A percentile compares a stretch with the other conserved stretches of the same genome.
Evolutionary conservation across 371 early-diverging fungal genomes (phyloP).

Genomic region (Furculomyces boomerangus): DNA sequence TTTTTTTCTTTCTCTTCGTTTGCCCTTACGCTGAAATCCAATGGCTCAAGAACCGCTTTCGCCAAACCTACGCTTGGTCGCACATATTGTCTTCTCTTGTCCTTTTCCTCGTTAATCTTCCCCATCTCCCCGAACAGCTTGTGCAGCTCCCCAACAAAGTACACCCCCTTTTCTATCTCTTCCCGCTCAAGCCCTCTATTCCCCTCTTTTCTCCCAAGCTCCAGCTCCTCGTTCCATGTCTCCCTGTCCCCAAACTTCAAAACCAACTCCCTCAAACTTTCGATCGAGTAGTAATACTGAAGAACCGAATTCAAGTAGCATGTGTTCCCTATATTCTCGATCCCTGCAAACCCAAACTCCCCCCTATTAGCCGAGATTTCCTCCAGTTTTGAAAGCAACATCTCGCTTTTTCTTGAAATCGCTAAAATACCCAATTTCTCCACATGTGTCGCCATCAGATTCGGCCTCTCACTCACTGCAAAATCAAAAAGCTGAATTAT

Average conservation of each 20-base stretch:
- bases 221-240: slow-evolving; percentile 36
- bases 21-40: background rate
- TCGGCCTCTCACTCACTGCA: slow-evolving; percentile 15
- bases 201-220: slow-evolving; percentile 39
- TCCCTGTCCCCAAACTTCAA: slow-evolving; percentile 27
- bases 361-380: background rate
- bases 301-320: slow-evolving; percentile 72
- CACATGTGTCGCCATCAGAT: slow-evolving; percentile 6
- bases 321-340: slow-evolving; percentile 77
- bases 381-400: background rate
- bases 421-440: slow-evolving; percentile 3
- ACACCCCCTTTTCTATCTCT: slow-evolving; percentile 26
- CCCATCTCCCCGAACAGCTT: slow-evolving; percentile 15
- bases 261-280: slow-evolving; percentile 40
- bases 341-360: slow-evolving; percentile 34
- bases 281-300: slow-evolving; percentile 58
- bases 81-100: slow-evolving; percentile 11
- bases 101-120: slow-evolving; percentile 3
- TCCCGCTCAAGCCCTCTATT: slow-evolving; percentile 29
- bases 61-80: slow-evolving; percentile 17
- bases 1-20: background rate
- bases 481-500: slow-evolving; percentile 17
- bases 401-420: background rate
- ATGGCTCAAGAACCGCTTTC: slow-evolving; percentile 11
- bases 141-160: slow-evolving; percentile 17